phyloP scores from a whole-genome alignment of 2,329 filamentous ascomycete genomes.

The Gnomoniopsis smithogilvyi region DNA sequence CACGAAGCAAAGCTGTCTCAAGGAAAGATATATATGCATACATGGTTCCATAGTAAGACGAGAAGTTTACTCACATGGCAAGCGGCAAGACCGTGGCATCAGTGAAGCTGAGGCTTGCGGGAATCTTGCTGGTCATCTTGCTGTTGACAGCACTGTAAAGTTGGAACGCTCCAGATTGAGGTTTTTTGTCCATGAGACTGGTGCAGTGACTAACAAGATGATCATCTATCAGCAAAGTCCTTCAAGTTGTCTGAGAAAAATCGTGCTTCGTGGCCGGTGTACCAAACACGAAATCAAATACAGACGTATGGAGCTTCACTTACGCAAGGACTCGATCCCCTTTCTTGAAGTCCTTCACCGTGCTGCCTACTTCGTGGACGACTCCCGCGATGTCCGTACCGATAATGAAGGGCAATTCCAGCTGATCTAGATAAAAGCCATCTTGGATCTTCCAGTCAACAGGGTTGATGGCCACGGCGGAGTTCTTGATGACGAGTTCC shows the following conservation, averaged over 20 bases:
- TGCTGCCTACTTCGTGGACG: conserved; percentile 19
- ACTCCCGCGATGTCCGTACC: conserved; percentile 23
- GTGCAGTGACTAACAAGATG: neutral
- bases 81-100: conserved; percentile 11
- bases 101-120: conserved; percentile 1
- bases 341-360: conserved; percentile 19
- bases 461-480: conserved; percentile 25
- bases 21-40: no score
- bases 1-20: neutral
- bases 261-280: no score
- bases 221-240: neutral
- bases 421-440: conserved; percentile 25
- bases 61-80: neutral
- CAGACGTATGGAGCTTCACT: neutral
- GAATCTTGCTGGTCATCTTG: neutral
- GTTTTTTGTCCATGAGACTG: neutral
- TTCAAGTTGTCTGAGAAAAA: no score
- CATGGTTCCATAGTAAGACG: no score
- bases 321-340: conserved; percentile 23
- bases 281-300: no score
- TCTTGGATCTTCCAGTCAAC: conserved; percentile 25
- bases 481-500: conserved; percentile 20
- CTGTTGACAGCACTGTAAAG: conserved; percentile 6
- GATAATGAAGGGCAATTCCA: conserved; percentile 21
- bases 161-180: conserved; percentile 17